phyloP scores from a whole-genome alignment of 306 rosid species.

The Gleditsia sinensis region DNA sequence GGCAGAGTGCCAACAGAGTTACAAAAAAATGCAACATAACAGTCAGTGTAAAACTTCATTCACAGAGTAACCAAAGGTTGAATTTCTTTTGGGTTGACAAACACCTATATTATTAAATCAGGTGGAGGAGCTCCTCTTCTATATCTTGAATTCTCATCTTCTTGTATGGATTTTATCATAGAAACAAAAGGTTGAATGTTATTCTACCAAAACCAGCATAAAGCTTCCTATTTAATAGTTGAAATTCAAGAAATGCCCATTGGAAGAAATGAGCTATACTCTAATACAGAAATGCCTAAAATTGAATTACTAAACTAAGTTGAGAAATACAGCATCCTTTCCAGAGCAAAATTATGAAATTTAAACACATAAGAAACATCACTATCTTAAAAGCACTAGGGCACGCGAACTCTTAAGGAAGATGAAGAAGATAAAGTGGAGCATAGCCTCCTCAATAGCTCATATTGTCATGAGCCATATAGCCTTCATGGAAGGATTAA shows the following conservation, averaged over 20 bases:
- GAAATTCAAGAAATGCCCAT: slow-evolving; percentile 21
- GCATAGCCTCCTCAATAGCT: slow-evolving; percentile 33
- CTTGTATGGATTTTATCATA: not conserved
- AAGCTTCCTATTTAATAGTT: slow-evolving; percentile 18
- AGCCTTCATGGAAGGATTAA: slow-evolving; percentile 18
- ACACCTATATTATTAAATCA: no score
- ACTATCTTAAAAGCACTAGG: not conserved
- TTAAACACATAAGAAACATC: slow-evolving; percentile 25
- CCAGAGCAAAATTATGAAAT: not conserved
- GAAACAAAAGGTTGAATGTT: slow-evolving; percentile 14
- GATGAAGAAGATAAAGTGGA: slow-evolving; percentile 11
- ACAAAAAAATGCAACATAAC: not conserved
- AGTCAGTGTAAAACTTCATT: not conserved
- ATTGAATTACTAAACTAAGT: slow-evolving; percentile 6
- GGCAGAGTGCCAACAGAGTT: slow-evolving; percentile 1
- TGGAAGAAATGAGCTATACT: slow-evolving; percentile 7
- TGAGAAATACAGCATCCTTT: slow-evolving; percentile 28
- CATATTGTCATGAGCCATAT: slow-evolving; percentile 23
- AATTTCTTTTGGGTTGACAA: no score
- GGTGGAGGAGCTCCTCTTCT: not conserved
- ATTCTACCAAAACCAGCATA: slow-evolving; percentile 29
- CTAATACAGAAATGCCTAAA: slow-evolving; percentile 19
- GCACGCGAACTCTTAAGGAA: slow-evolving; percentile 24
- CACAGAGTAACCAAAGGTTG: no score
- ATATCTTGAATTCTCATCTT: not conserved